Conservation (phyloP, 2,329 filamentous ascomycete species). For the Elsinoe necatrix region DNA sequence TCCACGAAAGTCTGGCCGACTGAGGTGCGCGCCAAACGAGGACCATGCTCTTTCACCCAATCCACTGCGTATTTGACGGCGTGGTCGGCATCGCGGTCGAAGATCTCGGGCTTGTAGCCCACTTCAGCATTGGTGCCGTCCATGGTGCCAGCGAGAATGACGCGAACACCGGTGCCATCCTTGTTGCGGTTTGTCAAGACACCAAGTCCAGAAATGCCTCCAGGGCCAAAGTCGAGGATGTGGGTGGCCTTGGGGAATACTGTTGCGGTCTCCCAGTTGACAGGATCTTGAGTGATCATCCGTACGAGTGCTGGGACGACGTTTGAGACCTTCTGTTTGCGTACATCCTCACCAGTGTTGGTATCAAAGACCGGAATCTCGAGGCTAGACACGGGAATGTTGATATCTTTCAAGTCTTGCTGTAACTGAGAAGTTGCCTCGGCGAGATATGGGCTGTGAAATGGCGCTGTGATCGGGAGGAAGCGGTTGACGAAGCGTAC, state of each 20-base stretch:
- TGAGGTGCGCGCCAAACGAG: conserved; percentile 83
- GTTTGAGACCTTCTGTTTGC: conserved; percentile 58
- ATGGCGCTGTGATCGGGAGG: conserved; percentile 92
- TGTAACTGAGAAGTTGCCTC: conserved; percentile 76
- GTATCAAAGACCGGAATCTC: conserved; percentile 86
- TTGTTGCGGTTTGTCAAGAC: conserved; percentile 98
- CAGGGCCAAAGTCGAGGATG: conserved; percentile 92
- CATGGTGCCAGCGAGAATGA: conserved; percentile 90
- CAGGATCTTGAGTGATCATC: conserved; percentile 88
- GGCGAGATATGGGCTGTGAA: conserved; percentile 90
- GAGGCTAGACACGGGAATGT: conserved; percentile 63
- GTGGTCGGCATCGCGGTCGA: conserved; percentile 90
- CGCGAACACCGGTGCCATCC: conserved; percentile 92
- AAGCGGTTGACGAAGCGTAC: conserved; percentile 95
- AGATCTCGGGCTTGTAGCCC: conserved; percentile 95
- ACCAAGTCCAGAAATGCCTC: conserved; percentile 91
- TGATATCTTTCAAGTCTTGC: conserved; percentile 75
- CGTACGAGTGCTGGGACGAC: conserved; percentile 79
- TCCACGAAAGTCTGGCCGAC: conserved; percentile 85
- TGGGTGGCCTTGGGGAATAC: conserved; percentile 86
- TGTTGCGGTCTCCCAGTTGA: conserved; percentile 94
- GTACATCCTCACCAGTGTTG: conserved; percentile 76
- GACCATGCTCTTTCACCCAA: conserved; percentile 96
- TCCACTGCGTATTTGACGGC: conserved; percentile 91
- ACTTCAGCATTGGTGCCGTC: conserved; percentile 84